Base-by-base conservation (phyloP, 805 yeast genomes). In the Isabelozyma pseudorhagii region DNA sequence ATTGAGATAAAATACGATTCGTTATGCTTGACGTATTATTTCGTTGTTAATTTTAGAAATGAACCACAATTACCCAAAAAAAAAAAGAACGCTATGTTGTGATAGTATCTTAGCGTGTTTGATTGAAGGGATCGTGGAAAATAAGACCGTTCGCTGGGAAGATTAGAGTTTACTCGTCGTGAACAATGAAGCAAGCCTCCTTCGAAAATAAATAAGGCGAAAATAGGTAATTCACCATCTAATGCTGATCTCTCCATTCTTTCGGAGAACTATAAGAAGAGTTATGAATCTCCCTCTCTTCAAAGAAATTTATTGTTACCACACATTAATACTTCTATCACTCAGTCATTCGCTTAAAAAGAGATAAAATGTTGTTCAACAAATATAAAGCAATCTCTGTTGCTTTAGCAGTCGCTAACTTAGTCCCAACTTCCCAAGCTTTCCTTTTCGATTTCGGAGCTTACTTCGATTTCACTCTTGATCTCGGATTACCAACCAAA, bases 401-500 rank as follows among this genome's bases (percentile, higher is more conserved):
- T 31, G 45, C 45, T n/a, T 28, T 42, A 28, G 45, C 45, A 11
- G 45, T 29, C 21, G 25, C 45, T 27, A 14, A n/a, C 27, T 42
- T n/a, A 11, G n/a, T 42, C 13, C 15, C 38, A 8, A 14, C 25
- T 8, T 13, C 45, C 27, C 21, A 42, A 14, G 45, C 45, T 28
- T 42, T 42, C 21, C n/a, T 13, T 14, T 21, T 28, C 14, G 25
- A 28, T n/a, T 42, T 42, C 38, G 27, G 38, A 13, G 45, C 25
- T 15, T 42, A 42, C 38, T 42, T 42, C 27, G 45, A 42, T 31
- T 42, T 42, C 38, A 42, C 45, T 31, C 38, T 42, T 28, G 45
- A 11, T 31, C 14, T 42, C 21, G 38, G 13, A 14, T 27, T 42
- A 15, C 45, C 45, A 42, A 42, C 38, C 13, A 14, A 13, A 21